Evolutionary conservation across 2,329 filamentous ascomycete species (phyloP).

Genomic region (Colletotrichum kahawae): DNA sequence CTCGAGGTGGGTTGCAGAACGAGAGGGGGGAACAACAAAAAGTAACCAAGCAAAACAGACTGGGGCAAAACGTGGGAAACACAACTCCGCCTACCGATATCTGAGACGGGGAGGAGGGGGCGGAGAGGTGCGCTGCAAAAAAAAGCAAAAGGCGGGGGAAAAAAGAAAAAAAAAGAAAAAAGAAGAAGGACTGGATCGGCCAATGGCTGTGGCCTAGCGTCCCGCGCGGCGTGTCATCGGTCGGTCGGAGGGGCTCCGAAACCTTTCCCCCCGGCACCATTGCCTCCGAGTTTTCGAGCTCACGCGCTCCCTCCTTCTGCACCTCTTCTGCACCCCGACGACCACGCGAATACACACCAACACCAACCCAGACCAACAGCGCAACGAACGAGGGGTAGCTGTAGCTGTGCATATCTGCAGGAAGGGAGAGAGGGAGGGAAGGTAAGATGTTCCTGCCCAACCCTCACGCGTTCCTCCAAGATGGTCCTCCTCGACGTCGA

Average conservation of each 20-base stretch:
- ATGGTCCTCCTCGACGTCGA: background rate
- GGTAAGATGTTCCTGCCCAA: background rate
- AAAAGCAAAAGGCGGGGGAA: background rate
- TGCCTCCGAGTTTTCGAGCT: constrained; percentile 14
- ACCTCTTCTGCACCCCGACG: background rate
- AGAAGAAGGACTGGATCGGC: background rate
- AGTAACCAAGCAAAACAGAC: background rate
- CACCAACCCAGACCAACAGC: background rate
- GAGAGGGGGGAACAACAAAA: background rate
- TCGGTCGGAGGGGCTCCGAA: constrained; percentile 10
- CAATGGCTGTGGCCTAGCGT: background rate
- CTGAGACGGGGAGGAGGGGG: background rate
- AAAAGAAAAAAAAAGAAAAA: background rate
- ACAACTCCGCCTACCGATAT: background rate
- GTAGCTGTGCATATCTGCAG: background rate
- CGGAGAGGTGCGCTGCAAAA: background rate
- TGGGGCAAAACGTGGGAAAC: background rate
- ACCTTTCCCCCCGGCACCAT: background rate
- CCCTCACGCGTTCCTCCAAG: constrained; percentile 8
- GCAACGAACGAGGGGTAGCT: background rate
- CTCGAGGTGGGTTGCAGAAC: background rate
- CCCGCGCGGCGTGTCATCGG: background rate
- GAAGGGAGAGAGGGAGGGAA: background rate
- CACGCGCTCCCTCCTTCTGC: background rate
- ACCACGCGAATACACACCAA: background rate